Evolutionary conservation across 2,329 filamentous ascomycete species (phyloP), one percentile per base, ranked within the genome.

Genomic region (Curvularia sp.): DNA sequence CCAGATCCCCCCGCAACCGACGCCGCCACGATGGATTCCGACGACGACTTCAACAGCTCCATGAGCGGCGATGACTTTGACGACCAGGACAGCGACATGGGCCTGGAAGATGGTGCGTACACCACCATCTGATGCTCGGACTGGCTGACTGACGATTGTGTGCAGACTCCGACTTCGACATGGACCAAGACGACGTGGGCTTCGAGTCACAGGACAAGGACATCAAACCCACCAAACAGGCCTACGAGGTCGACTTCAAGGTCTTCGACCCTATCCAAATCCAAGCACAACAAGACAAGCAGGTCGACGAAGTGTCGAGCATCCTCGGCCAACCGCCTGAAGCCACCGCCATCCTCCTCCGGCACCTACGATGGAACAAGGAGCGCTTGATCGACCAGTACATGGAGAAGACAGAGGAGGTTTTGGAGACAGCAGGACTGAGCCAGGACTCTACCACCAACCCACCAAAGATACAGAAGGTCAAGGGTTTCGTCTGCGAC

Each of bases 311-410:
- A 74, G 93, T 98, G 59, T 93, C 95, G 63, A 90, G 89, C 81
- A 94, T 99, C 63, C 84, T 99, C 34, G 91, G 93, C 59, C 88
- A 97, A 74, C 88, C 91, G 15, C 90, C 92, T 69, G 95, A 98
- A 78, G 91, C 95, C 63, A 89, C 91, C 0, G 94, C 93, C 23
- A 97, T 99, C 52, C 83, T 99, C 39, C 82, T 99, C 59, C 89
- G 95, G 46, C 87, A 95, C 78, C 92, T 91, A 68, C 86, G 93
- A 72, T 99, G 95, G 95, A 98, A 98, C 78, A 95, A 97, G 77
- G 95, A 99, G 75, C 88, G 91, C 38, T 78, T 99, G 66, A 93
- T 98, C 56, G 95, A 99, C 72, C 89, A 92, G 64, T 98, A 98
- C 78, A 97, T 99, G 93, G 94, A 99, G 64, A 86, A 86, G 49